These are phyloP conservation scores for Mycena capillaripes DNA, from an alignment of 768 basidiomycete genomes.

Conservation along the genomic window DNA sequence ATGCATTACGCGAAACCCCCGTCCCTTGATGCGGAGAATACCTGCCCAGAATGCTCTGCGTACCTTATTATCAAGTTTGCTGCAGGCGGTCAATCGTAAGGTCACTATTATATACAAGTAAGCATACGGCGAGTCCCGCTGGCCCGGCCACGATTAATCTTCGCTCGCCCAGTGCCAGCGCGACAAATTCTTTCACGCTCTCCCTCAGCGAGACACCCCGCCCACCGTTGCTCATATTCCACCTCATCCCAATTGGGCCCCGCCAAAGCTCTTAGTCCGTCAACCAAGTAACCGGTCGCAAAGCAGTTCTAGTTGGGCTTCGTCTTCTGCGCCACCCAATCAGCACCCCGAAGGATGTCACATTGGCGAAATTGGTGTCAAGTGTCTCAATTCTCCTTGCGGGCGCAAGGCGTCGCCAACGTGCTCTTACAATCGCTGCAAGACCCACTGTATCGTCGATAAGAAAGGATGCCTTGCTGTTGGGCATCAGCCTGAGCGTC, in stretches of 20 bases:
- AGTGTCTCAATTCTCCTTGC: neutral
- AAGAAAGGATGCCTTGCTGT: neutral
- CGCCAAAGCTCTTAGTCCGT: neutral
- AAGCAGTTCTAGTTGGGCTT: no score
- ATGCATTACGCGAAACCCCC: neutral
- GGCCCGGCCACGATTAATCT: no score
- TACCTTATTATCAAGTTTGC: conserved; percentile 4
- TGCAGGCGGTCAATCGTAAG: neutral
- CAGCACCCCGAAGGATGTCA: neutral
- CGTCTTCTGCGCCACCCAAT: no score
- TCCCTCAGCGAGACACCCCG: neutral
- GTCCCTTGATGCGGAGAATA: neutral
- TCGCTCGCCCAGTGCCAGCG: neutral
- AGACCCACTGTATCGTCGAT: neutral
- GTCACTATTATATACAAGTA: neutral
- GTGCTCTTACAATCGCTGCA: neutral
- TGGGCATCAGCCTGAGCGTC: neutral
- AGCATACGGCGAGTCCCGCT: neutral
- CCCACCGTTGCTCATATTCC: neutral
- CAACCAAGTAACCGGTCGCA: no score
- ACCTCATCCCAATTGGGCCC: neutral
- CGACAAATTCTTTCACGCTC: neutral
- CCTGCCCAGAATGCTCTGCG: neutral
- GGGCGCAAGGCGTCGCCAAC: neutral
- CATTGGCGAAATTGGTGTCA: neutral